Conservation (phyloP, 2,329 filamentous ascomycete species). For the Venturia pyrina region DNA sequence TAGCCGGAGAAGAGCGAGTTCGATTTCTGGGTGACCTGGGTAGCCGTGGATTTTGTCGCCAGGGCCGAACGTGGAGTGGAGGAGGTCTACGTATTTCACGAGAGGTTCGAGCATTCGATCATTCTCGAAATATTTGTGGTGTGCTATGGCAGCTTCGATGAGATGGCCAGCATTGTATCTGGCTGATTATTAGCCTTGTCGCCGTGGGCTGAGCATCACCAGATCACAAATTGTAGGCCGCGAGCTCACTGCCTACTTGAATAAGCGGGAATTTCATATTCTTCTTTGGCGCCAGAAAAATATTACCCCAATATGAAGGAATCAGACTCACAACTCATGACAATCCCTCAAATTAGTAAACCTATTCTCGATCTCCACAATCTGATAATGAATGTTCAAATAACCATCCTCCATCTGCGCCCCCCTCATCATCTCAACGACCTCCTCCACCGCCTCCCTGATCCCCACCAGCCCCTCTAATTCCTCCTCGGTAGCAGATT, state of each 20-base stretch:
- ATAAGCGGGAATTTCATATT: background rate
- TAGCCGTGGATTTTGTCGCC: conserved; percentile 46
- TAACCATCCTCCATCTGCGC: conserved; percentile 54
- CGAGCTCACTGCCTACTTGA: background rate
- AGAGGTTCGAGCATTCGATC: conserved; percentile 43
- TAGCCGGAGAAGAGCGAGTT: conserved; percentile 39
- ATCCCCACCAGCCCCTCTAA: conserved; percentile 42
- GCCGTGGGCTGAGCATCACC: background rate
- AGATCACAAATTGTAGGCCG: too few relatives aligned
- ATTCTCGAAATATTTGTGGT: conserved; percentile 43
- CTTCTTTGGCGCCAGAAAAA: too few relatives aligned
- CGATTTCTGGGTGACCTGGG: conserved; percentile 49
- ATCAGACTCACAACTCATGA: conserved; percentile 44
- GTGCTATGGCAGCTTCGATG: conserved; percentile 50
- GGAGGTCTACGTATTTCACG: conserved; percentile 43
- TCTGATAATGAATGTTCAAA: conserved; percentile 52
- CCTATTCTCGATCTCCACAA: conserved; percentile 45
- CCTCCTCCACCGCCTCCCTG: conserved; percentile 41
- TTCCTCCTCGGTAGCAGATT: conserved; percentile 32
- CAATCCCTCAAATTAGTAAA: conserved; percentile 52
- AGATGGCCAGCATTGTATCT: conserved; percentile 50
- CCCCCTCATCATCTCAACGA: conserved; percentile 47
- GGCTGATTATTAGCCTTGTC: conserved; percentile 20
- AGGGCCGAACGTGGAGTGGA: conserved; percentile 43
- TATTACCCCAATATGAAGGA: background rate